phyloP scores from a whole-genome alignment of 345 rosid species.

The Cardamine occulta region DNA sequence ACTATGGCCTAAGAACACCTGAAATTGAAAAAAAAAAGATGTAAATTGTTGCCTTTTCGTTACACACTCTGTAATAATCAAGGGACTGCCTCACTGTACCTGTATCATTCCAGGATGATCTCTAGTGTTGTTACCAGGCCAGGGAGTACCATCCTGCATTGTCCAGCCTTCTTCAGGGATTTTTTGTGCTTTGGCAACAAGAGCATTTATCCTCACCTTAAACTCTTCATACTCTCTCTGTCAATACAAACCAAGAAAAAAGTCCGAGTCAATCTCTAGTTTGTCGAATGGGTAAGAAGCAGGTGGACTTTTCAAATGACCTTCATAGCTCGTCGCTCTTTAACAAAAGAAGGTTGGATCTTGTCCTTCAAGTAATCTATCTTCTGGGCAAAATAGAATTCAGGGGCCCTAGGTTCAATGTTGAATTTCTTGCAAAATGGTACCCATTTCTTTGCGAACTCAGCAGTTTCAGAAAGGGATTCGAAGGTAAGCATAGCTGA shows the following conservation, averaged over 20 bases:
- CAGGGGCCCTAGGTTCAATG: slow-evolving; percentile 99
- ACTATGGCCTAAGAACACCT: slow-evolving; percentile 98
- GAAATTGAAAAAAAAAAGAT: slow-evolving; percentile 16
- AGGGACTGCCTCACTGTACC: slow-evolving; percentile 46
- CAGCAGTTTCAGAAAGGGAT: slow-evolving; percentile 98
- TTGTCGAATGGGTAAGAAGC: slow-evolving; percentile 22
- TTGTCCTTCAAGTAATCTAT: slow-evolving; percentile 98
- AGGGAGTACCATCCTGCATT: slow-evolving; percentile 99
- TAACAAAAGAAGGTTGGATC: slow-evolving; percentile 97
- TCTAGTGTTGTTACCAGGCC: slow-evolving; percentile 99
- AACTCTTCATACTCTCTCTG: slow-evolving; percentile 99
- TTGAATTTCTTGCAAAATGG: slow-evolving; percentile 98
- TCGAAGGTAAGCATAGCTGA: slow-evolving; percentile 99
- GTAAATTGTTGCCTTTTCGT: slow-evolving; percentile 1
- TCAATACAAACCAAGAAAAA: slow-evolving; percentile 32
- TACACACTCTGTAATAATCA: not conserved
- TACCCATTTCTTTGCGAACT: slow-evolving; percentile 99
- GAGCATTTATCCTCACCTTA: slow-evolving; percentile 98
- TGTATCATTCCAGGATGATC: slow-evolving; percentile 99
- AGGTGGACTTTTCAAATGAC: slow-evolving; percentile 50
- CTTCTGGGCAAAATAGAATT: slow-evolving; percentile 97
- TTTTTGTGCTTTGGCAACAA: slow-evolving; percentile 98
- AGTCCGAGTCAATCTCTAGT: slow-evolving; percentile 18
- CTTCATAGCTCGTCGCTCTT: slow-evolving; percentile 98
- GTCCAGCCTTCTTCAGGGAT: slow-evolving; percentile 99